Evolutionary conservation across 805 yeast genomes (phyloP), one percentile per base, ranked within the genome.

Genomic region (Candida ascalaphidarum): DNA sequence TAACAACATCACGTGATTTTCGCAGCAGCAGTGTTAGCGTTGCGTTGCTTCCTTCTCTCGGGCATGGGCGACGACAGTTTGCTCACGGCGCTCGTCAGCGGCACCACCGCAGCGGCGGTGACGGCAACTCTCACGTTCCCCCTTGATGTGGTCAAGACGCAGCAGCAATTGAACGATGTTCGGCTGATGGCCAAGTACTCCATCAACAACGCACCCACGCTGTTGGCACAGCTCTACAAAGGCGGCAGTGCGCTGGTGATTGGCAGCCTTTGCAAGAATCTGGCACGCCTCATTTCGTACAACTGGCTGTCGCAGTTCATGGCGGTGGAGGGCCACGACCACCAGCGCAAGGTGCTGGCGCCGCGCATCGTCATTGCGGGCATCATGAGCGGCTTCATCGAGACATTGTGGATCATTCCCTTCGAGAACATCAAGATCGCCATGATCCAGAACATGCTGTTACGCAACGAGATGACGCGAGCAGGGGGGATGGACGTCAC

Each of bases 331-430:
- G 35, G 50, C 7, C 48, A 44, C 30, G 51, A 44, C 23, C 35
- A 35, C 3, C 29, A 39, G 4, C 53, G 49, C 7, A 68, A 74
- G 37, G 66, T 84, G 3, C 67, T 78, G 6, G 94, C 94, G 1
- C 89, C 94, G 7, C 66, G 85, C 42, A 68, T 84, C 22, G 81
- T 84, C 6, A 75, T 81, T 33, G 95, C 96, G 3, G 95, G 94
- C 7, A 65, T 68, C 2, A 70, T 84, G 61, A 81, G 95, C 4
- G 97, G 95, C 2, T 65, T 81, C 32, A 58, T 78, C 24, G 97
- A 92, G 51, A 77, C 94, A 2, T 37, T 86, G 19, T 71, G 81
- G 67, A 74, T 89, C 14, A 81, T 92, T 12, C 98, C 97, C 0
- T 88, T 89, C 50, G 98, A 89, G 46, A 82, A 79, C 44, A 65